Evolutionary conservation across 2,329 filamentous ascomycete genomes (phyloP).

Genomic region (Venturia nashicola): DNA sequence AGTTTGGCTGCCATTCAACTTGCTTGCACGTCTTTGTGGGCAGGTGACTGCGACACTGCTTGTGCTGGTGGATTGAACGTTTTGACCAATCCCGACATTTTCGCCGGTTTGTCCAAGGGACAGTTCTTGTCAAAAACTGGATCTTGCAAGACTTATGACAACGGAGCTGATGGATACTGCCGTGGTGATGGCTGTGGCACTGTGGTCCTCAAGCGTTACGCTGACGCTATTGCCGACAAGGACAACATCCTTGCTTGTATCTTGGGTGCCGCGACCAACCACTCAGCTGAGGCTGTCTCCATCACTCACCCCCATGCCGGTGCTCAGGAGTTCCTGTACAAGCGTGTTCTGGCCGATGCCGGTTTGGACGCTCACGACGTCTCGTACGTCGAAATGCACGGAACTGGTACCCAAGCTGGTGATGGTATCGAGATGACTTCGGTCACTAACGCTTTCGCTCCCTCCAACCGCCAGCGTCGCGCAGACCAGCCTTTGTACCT

Average conservation of each 20-base stretch:
- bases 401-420: constrained; percentile 75
- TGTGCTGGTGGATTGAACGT: constrained; percentile 69
- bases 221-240: constrained; percentile 64
- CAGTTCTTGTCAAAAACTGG: constrained; percentile 69
- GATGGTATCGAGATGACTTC: constrained; percentile 74
- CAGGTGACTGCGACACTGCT: constrained; percentile 68
- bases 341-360: constrained; percentile 56
- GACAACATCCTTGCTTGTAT: constrained; percentile 65
- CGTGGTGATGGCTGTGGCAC: constrained; percentile 65
- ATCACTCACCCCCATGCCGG: constrained; percentile 75
- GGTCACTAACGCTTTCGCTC: constrained; percentile 53
- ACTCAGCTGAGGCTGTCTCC: constrained; percentile 68
- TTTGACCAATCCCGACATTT: constrained; percentile 71
- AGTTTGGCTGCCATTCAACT: constrained; percentile 60
- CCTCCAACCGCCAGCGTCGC: constrained; percentile 35
- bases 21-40: constrained; percentile 60
- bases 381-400: constrained; percentile 81
- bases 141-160: constrained; percentile 70
- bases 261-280: constrained; percentile 63
- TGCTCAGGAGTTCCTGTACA: constrained; percentile 61
- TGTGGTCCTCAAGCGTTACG: constrained; percentile 65
- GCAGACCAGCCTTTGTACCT: constrained; percentile 38
- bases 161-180: constrained; percentile 71
- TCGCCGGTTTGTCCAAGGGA: constrained; percentile 60
- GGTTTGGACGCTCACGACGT: constrained; percentile 66